Base-by-base conservation (phyloP, 176 grass and related monocot genomes). In the barley (Hordeum vulgare) region DNA sequence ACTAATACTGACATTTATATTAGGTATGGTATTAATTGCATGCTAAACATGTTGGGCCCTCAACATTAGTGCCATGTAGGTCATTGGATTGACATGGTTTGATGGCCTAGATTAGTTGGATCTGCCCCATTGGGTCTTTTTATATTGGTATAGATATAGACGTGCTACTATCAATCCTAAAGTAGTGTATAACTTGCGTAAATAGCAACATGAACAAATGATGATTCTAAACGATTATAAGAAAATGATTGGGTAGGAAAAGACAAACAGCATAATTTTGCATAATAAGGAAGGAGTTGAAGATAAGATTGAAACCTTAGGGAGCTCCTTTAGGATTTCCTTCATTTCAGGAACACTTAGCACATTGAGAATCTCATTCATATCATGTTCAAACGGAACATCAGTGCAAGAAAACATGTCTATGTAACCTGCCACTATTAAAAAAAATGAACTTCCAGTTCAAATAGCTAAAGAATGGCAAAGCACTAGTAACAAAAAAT, bases 271-370 rank as follows among this genome's bases (percentile, higher is more conserved):
- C 12, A 49, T 49, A 41, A 20, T 28, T 81, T 6, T 85, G 66
- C 35, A 34, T 36, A 20, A 69, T 31, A n/a, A 63, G 25, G 35
- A 84, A 68, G 8, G 20, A 42, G 83, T 29, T 74, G 20, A 57
- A 62, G 42, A 67, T 35, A 75, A 84, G 39, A 82, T 82, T 83
- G 59, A 83, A 85, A 94, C 96, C 93, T 98, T 95, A 33, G 82
- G 85, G 86, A 88, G 49, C 67, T 80, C 80, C 61, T 87, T 89
- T 58, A 98, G 62, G 60, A 95, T 86, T 86, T 93, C 89, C 21
- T 86, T 90, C 85, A 98, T 88, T 89, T 98, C 90, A 80, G 87
- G 80, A 85, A 93, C 90, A 87, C 49, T 91, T 81, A 98, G 89
- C 80, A 98, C 80, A 77, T 88, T 82, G 85, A 98, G 63, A 81